Evolutionary conservation across 768 basidiomycete genomes (phyloP).

Genomic region (Lenzites betulinus): DNA sequence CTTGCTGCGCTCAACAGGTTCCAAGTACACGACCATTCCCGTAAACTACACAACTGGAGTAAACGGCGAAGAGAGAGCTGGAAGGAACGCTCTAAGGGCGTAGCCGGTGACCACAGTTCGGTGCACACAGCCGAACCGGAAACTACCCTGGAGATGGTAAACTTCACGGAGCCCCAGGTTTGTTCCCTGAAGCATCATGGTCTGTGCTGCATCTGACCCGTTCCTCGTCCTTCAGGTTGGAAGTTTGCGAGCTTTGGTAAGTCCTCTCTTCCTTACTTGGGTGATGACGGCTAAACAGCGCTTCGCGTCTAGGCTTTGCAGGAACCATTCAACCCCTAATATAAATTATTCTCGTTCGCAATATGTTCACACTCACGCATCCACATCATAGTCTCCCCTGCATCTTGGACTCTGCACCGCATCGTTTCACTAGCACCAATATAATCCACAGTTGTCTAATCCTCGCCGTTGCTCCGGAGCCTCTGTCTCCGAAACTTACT

Average conservation of each 20-base stretch:
- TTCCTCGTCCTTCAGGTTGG: slow-evolving; percentile 20
- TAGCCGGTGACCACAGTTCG: not conserved
- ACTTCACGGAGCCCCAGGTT: slow-evolving; percentile 17
- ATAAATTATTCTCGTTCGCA: not conserved
- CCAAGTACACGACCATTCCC: slow-evolving; percentile 9
- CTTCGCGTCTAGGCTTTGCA: not conserved
- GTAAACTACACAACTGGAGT: slow-evolving; percentile 9
- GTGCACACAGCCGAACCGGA: not conserved
- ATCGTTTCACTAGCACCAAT: not conserved
- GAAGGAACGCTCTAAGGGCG: not conserved
- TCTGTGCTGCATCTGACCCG: not conserved
- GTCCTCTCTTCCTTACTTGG: not conserved
- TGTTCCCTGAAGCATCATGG: not conserved
- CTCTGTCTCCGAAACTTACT: too few relatives aligned
- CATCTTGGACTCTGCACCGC: not conserved
- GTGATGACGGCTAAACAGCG: too few relatives aligned
- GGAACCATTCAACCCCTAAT: slow-evolving; percentile 4
- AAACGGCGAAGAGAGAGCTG: slow-evolving; percentile 5
- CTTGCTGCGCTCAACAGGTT: not conserved
- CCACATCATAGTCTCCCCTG: not conserved
- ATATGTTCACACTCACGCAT: not conserved
- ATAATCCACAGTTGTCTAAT: too few relatives aligned
- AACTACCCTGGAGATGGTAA: not conserved
- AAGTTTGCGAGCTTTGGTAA: slow-evolving; percentile 38
- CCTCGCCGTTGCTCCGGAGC: too few relatives aligned